phyloP scores from a whole-genome alignment of 495 filamentous ascomycete species.

The Penicillium coprophilum region DNA sequence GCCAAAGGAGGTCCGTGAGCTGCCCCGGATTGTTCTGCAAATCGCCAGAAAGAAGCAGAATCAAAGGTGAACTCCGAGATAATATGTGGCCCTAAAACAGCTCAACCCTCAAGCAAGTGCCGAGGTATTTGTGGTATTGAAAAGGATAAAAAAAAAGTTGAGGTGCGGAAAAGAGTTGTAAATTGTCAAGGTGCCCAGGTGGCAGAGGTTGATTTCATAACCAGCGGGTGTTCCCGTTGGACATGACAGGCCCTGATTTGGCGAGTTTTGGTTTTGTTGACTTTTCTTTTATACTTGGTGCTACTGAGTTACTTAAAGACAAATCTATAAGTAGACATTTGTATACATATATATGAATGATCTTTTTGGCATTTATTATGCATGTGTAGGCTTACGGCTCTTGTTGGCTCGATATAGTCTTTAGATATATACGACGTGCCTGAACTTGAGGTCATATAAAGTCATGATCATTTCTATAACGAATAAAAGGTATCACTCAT shows the following conservation, averaged over 20 bases:
- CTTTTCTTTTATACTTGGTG: not conserved
- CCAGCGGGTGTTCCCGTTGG: not conserved
- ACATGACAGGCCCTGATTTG: not conserved
- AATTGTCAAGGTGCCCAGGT: not conserved
- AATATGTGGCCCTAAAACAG: not conserved
- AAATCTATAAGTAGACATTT: not conserved
- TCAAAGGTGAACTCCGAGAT: not conserved
- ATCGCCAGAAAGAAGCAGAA: not conserved
- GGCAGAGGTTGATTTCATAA: not conserved
- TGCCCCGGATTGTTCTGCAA: conserved; percentile 10
- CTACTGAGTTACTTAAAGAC: not conserved
- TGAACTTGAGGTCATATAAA: not conserved
- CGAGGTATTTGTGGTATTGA: not conserved
- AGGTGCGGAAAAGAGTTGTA: not conserved
- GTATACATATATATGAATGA: too few relatives aligned
- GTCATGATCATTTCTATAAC: conserved; percentile 15
- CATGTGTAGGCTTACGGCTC: too few relatives aligned
- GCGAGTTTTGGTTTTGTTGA: not conserved
- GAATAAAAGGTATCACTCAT: conserved; percentile 3
- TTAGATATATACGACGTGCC: too few relatives aligned
- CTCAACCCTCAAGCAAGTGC: not conserved
- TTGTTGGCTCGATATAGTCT: not conserved
- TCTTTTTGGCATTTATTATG: too few relatives aligned
- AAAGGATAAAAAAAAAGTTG: too few relatives aligned
- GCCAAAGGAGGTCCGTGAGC: conserved; percentile 8